Conservation (phyloP, 306 rosid species). For the Abrus precatorius region DNA sequence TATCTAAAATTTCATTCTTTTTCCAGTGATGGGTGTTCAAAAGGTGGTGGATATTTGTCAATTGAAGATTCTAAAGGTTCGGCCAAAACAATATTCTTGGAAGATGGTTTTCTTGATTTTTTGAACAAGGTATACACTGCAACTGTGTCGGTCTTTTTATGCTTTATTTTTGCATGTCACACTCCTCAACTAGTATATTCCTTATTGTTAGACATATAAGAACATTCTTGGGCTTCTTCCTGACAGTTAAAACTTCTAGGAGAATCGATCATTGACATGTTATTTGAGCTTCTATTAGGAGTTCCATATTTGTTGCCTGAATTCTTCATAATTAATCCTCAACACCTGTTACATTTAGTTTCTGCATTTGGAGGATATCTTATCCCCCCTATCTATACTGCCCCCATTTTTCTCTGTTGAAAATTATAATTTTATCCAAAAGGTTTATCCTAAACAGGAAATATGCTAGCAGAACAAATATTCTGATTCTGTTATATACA, state of each 20-base stretch:
- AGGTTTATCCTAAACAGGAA: constrained; percentile 5
- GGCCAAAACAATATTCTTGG: constrained; percentile 61
- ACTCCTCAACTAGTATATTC: constrained; percentile 28
- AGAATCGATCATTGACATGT: constrained; percentile 10
- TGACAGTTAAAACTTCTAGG: background rate
- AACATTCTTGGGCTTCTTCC: constrained; percentile 21
- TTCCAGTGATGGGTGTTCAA: constrained; percentile 64
- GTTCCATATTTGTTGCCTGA: constrained; percentile 18
- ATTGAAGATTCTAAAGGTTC: constrained; percentile 81
- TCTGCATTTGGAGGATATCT: constrained; percentile 16
- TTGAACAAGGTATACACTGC: constrained; percentile 75
- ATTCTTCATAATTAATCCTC: constrained; percentile 3
- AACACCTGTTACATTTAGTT: constrained; percentile 3
- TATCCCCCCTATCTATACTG: background rate
- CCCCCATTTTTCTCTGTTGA: background rate
- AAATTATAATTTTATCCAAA: background rate
- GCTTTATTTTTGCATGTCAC: constrained; percentile 35
- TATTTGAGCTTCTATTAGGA: constrained; percentile 7
- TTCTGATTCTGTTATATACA: background rate
- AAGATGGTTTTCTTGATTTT: constrained; percentile 86
- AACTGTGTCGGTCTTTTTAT: constrained; percentile 22
- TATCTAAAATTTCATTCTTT: constrained; percentile 34
- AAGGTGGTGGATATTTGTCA: constrained; percentile 77
- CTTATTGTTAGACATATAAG: constrained; percentile 42
- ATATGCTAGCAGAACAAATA: constrained; percentile 26